phyloP scores from a whole-genome alignment of 2,329 filamentous ascomycete genomes.

The Monilinia fructigena region DNA sequence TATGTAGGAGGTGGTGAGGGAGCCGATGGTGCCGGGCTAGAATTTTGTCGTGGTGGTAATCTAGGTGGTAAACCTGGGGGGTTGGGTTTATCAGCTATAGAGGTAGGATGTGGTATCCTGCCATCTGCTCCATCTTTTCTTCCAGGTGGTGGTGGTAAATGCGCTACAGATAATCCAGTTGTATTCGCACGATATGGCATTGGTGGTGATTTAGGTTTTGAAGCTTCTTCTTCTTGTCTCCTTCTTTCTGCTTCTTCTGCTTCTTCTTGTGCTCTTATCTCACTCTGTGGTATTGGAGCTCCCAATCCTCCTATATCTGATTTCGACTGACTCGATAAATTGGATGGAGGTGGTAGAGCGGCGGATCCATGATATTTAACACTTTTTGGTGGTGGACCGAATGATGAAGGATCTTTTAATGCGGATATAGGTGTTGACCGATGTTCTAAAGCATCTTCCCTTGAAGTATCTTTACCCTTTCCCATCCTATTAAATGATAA shows the following conservation, averaged over 20 bases:
- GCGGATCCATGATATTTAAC: slow-evolving; percentile 38
- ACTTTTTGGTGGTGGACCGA: slow-evolving; percentile 65
- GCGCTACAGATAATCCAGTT: slow-evolving; percentile 57
- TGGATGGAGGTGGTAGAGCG: slow-evolving; percentile 28
- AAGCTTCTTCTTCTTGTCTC: slow-evolving; percentile 35
- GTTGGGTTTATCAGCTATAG: slow-evolving; percentile 33
- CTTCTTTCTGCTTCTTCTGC: slow-evolving; percentile 36
- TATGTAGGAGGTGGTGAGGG: slow-evolving; percentile 45
- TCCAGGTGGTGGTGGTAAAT: slow-evolving; percentile 60
- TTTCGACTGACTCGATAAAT: slow-evolving; percentile 32
- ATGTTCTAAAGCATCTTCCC: slow-evolving; percentile 32
- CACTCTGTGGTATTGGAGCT: slow-evolving; percentile 45
- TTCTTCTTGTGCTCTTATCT: slow-evolving; percentile 39
- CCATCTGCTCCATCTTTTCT: slow-evolving; percentile 41
- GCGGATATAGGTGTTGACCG: slow-evolving; percentile 52
- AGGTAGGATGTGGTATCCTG: slow-evolving; percentile 29
- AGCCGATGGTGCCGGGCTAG: slow-evolving; percentile 41
- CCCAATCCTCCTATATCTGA: slow-evolving; percentile 44
- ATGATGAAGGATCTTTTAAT: slow-evolving; percentile 62
- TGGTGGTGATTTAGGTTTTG: slow-evolving; percentile 45
- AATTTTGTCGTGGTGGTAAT: slow-evolving; percentile 50
- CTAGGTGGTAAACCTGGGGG: slow-evolving; percentile 55
- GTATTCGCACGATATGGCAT: slow-evolving; percentile 61
- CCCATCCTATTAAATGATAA: slow-evolving; percentile 33
- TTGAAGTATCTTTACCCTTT: slow-evolving; percentile 37